Percentiles rank a stretch among this genome's conserved stretches.
Evolutionary conservation across 305 asterid genomes (phyloP).

Genomic region (Stenogyne calaminthoides): DNA sequence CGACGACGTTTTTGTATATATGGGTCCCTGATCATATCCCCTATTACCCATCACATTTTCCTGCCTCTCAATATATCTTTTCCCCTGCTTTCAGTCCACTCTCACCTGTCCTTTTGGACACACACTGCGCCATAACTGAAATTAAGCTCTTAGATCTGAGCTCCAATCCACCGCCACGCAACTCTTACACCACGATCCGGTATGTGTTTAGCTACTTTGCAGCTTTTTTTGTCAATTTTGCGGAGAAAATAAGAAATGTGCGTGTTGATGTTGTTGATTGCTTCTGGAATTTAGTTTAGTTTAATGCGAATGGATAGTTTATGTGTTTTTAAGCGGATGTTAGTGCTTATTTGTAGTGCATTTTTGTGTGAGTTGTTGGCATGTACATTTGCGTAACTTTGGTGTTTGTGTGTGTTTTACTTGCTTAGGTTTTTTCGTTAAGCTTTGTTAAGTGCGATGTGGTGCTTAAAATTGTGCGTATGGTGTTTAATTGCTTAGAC

Average conservation of each 20-base stretch:
- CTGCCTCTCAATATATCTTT: slow-evolving; percentile 12
- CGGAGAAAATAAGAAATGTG: background rate
- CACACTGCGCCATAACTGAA: slow-evolving; percentile 10
- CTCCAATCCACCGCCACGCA: background rate
- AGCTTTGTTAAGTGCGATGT: too few species aligned
- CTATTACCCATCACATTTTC: background rate
- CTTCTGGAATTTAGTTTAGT: background rate
- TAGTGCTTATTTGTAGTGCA: slow-evolving; percentile 22
- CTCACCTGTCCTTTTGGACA: slow-evolving; percentile 23
- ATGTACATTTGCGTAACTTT: background rate
- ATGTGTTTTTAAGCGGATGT: slow-evolving; percentile 15
- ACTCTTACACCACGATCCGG: slow-evolving; percentile 35
- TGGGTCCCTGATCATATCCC: too few species aligned
- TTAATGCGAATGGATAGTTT: slow-evolving; percentile 12
- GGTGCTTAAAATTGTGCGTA: background rate
- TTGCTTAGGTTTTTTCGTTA: slow-evolving; percentile 4
- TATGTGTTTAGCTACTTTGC: slow-evolving; percentile 23
- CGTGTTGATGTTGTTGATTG: slow-evolving; percentile 12
- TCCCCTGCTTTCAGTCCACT: slow-evolving; percentile 15
- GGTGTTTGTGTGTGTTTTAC: background rate
- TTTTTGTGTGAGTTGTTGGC: slow-evolving; percentile 25
- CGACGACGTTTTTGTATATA: slow-evolving; percentile 29
- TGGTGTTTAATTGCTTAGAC: background rate
- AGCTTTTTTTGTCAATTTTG: slow-evolving; percentile 16
- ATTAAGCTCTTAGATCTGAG: slow-evolving; percentile 44